Conservation (phyloP, 2,329 filamentous ascomycete species). For the Phyllosticta paracitricarpa region DNA sequence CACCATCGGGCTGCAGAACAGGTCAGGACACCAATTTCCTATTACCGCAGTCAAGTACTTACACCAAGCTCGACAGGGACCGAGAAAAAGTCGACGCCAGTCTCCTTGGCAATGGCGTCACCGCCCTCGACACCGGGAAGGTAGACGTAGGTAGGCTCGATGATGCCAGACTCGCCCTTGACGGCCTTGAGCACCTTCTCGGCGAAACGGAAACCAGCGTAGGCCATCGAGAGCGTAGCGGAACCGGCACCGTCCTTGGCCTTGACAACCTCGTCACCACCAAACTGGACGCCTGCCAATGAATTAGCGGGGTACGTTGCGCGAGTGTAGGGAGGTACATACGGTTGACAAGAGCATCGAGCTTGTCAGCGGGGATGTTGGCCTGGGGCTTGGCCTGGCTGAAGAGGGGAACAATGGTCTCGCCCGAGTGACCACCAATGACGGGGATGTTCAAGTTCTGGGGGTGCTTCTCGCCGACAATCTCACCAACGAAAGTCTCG, state of each 20-base stretch:
- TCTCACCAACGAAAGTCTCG: conserved; percentile 87
- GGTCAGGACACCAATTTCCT: conserved; percentile 14
- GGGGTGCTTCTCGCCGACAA: conserved; percentile 72
- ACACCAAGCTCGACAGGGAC: conserved; percentile 92
- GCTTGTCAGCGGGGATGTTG: conserved; percentile 77
- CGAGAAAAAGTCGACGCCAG: conserved; percentile 86
- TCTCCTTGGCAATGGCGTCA: conserved; percentile 73
- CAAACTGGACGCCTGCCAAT: conserved; percentile 69
- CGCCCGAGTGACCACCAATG: conserved; percentile 92
- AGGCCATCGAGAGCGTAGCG: conserved; percentile 89
- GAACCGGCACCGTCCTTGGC: conserved; percentile 88
- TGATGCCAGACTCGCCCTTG: conserved; percentile 82
- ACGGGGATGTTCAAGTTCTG: conserved; percentile 80
- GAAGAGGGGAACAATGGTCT: conserved; percentile 96
- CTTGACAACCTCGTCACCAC: conserved; percentile 93
- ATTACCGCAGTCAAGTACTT: conserved; percentile 35
- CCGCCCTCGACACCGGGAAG: conserved; percentile 82
- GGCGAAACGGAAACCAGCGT: conserved; percentile 90
- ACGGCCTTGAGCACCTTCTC: conserved; percentile 85
- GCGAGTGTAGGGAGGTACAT: conserved; percentile 23
- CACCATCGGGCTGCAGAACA: conserved; percentile 59
- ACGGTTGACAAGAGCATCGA: conserved; percentile 83
- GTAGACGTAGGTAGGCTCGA: conserved; percentile 95
- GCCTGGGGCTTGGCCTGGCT: conserved; percentile 76
- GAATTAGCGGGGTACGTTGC: conserved; percentile 1